Evolutionary conservation across 2,329 filamentous ascomycete genomes (phyloP).

Genomic region (Aspergillus carbonarius): DNA sequence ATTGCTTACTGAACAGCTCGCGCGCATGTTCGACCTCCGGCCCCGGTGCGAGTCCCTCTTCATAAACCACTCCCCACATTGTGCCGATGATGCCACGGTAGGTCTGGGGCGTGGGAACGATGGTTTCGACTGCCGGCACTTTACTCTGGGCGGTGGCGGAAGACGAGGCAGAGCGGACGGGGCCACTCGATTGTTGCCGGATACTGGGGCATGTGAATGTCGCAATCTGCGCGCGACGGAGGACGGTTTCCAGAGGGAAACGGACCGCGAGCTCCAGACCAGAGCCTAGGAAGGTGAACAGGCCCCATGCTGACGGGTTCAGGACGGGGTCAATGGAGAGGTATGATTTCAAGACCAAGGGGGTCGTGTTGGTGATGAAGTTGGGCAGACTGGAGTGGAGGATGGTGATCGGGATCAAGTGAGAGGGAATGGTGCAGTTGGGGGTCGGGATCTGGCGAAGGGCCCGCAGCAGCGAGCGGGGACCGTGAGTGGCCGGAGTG

Average conservation of each 20-base stretch:
- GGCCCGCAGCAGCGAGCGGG: slow-evolving; percentile 74
- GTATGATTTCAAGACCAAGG: slow-evolving; percentile 80
- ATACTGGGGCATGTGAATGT: slow-evolving; percentile 61
- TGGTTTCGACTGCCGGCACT: slow-evolving; percentile 59
- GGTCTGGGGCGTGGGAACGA: slow-evolving; percentile 71
- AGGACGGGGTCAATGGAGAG: slow-evolving; percentile 78
- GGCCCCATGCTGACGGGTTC: slow-evolving; percentile 76
- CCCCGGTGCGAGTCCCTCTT: slow-evolving; percentile 64
- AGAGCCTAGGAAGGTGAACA: slow-evolving; percentile 79
- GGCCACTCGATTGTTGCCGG: slow-evolving; percentile 32
- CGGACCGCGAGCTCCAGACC: slow-evolving; percentile 79
- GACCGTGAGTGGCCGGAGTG: slow-evolving; percentile 71
- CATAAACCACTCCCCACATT: slow-evolving; percentile 79
- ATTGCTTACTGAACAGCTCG: slow-evolving; percentile 39
- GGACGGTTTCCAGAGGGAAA: slow-evolving; percentile 85
- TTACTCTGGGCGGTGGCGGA: slow-evolving; percentile 14
- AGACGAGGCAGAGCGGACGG: slow-evolving; percentile 16
- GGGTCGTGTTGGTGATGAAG: slow-evolving; percentile 76
- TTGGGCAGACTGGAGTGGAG: slow-evolving; percentile 83
- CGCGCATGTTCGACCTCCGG: slow-evolving; percentile 48
- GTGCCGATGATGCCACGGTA: slow-evolving; percentile 89
- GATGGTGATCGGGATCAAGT: slow-evolving; percentile 77
- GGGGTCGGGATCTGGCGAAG: slow-evolving; percentile 74
- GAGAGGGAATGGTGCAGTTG: slow-evolving; percentile 65
- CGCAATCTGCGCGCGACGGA: slow-evolving; percentile 81